Percentiles rank a stretch among this genome's conserved stretches.
Evolutionary conservation across 805 yeast species (phyloP).

Genomic region (Saccharomycopsis microspora): DNA sequence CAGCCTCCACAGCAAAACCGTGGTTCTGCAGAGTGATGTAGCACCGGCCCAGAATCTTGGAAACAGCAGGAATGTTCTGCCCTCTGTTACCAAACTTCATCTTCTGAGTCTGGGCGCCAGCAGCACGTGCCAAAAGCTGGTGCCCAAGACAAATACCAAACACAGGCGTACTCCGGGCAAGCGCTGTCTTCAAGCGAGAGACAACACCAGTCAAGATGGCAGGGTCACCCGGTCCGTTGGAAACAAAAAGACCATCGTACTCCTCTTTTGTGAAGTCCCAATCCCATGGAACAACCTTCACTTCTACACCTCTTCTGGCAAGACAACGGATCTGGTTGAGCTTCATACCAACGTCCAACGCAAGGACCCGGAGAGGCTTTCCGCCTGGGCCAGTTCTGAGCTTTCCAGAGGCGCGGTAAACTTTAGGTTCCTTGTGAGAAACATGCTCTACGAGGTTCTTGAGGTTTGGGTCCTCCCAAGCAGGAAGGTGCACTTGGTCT

Average conservation of each 20-base stretch:
- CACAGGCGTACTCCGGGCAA: constrained; percentile 67
- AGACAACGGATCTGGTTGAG: constrained; percentile 96
- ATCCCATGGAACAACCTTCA: constrained; percentile 93
- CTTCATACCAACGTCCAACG: constrained; percentile 97
- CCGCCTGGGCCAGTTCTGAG: constrained; percentile 47
- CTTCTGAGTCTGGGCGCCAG: constrained; percentile 88
- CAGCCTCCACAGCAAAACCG: constrained; percentile 91
- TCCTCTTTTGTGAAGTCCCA: constrained; percentile 71
- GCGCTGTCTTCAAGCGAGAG: constrained; percentile 41
- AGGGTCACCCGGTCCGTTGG: constrained; percentile 99
- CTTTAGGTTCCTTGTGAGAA: constrained; percentile 62
- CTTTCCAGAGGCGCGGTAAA: constrained; percentile 33
- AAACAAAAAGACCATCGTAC: constrained; percentile 90
- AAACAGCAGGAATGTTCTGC: constrained; percentile 94
- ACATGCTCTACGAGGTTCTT: constrained; percentile 89
- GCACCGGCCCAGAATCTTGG: constrained; percentile 84
- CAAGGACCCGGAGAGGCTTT: constrained; percentile 68
- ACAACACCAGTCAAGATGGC: constrained; percentile 66
- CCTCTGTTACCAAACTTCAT: constrained; percentile 98
- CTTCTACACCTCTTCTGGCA: constrained; percentile 90
- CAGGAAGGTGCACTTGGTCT: constrained; percentile 57
- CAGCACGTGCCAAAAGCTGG: constrained; percentile 88
- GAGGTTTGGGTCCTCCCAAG: constrained; percentile 88
- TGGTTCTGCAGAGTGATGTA: constrained; percentile 98
- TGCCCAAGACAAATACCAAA: constrained; percentile 99